phyloP scores from a whole-genome alignment of 192 early-diverging fungal species.

The Coemansia erecta region DNA sequence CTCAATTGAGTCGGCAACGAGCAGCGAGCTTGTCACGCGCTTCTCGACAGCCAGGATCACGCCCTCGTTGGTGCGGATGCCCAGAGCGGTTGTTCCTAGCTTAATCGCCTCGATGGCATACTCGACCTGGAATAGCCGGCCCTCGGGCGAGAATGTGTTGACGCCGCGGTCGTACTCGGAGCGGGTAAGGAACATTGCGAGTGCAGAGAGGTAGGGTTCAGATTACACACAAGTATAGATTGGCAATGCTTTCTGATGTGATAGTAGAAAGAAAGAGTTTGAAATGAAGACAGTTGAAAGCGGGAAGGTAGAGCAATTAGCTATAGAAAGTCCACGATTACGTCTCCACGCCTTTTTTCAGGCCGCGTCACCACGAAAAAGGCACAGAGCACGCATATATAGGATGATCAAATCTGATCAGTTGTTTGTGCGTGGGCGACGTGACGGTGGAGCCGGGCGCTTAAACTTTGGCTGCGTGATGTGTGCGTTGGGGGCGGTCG shows the following conservation, averaged over 20 bases:
- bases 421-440: slow-evolving; percentile 28
- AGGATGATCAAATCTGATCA: slow-evolving; percentile 1
- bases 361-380: slow-evolving; percentile 10
- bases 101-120: slow-evolving; percentile 99
- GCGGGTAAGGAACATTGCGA: slow-evolving; percentile 57
- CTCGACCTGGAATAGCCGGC: slow-evolving; percentile 99
- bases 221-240: neutral
- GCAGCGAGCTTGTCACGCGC: slow-evolving; percentile 86
- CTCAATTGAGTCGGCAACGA: slow-evolving; percentile 94
- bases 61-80: slow-evolving; percentile 93
- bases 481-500: slow-evolving; percentile 4
- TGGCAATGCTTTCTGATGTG: neutral
- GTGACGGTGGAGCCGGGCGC: slow-evolving; percentile 42
- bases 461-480: slow-evolving; percentile 32
- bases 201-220: neutral
- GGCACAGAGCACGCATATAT: neutral
- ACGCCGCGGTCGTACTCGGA: slow-evolving; percentile 99
- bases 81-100: slow-evolving; percentile 96
- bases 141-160: slow-evolving; percentile 99
- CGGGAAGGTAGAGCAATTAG: neutral
- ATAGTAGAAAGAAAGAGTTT: neutral
- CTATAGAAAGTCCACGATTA: neutral
- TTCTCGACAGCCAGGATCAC: slow-evolving; percentile 97
- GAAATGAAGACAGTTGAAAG: neutral
- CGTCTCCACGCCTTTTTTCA: neutral